phyloP scores from a whole-genome alignment of 208 protist genomes.

The Trypanosoma cruzi region DNA sequence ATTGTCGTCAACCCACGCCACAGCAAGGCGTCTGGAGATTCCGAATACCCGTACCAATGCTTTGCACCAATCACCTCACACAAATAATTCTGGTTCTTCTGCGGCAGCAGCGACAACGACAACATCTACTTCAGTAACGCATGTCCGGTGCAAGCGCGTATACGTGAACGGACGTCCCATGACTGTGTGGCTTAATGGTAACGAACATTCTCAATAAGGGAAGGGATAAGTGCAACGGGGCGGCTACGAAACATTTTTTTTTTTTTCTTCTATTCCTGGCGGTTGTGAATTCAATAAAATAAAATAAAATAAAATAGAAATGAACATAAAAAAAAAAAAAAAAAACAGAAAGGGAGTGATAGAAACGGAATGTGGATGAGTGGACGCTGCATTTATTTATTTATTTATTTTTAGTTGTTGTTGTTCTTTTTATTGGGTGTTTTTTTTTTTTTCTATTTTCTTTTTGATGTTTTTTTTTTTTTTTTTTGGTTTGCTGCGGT shows the following conservation, averaged over 20 bases:
- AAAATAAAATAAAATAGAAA: too few relatives aligned
- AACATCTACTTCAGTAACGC: constrained; percentile 26
- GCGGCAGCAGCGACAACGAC: neutral
- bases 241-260: too few relatives aligned
- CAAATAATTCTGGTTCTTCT: neutral
- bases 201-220: too few relatives aligned
- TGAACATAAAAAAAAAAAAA: neutral
- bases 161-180: constrained; percentile 34
- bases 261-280: too few relatives aligned
- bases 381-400: neutral
- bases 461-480: neutral
- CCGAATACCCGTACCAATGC: neutral
- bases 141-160: constrained; percentile 27
- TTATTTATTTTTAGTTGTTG: constrained; percentile 5
- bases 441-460: neutral
- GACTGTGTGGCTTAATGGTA: constrained; percentile 32
- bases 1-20: neutral
- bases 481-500: constrained; percentile 2
- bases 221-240: too few relatives aligned
- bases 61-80: neutral
- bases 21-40: constrained; percentile 4
- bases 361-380: neutral
- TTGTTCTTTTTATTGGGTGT: neutral
- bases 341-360: constrained; percentile 1
- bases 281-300: too few relatives aligned